Percentiles rank a stretch among this genome's conserved stretches.
phyloP scores from a whole-genome alignment of 257 asterid genomes.

The Solanum infundibuliforme region DNA sequence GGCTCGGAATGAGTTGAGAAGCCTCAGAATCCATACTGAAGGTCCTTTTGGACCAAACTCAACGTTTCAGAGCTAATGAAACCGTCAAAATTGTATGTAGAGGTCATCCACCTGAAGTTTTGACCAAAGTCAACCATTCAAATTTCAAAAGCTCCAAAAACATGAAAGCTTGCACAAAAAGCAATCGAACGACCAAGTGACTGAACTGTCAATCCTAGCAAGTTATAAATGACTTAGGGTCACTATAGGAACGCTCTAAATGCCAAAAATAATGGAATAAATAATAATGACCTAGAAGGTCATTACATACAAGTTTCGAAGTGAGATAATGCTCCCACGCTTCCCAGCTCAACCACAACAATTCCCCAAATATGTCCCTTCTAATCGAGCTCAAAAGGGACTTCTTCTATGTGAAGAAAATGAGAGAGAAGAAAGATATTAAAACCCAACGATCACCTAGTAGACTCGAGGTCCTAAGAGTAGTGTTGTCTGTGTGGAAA shows the following conservation, averaged over 20 bases:
- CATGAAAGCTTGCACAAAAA: neutral
- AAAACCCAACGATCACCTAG: neutral
- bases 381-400: neutral
- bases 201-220: neutral
- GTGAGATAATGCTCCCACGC: neutral
- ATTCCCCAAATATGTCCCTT: neutral
- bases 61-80: no score
- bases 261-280: no score
- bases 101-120: neutral
- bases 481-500: neutral
- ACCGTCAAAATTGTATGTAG: no score
- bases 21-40: neutral
- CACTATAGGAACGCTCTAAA: neutral
- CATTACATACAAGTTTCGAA: neutral
- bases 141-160: neutral
- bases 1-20: fast-evolving
- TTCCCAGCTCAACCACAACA: neutral
- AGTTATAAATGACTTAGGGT: neutral
- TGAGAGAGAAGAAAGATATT: neutral
- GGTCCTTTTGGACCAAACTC: neutral
- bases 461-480: neutral
- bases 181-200: neutral
- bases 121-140: neutral
- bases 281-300: neutral
- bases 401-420: neutral